Evolutionary conservation across 306 rosid genomes (phyloP).

Genomic region (Cicer cuneatum): DNA sequence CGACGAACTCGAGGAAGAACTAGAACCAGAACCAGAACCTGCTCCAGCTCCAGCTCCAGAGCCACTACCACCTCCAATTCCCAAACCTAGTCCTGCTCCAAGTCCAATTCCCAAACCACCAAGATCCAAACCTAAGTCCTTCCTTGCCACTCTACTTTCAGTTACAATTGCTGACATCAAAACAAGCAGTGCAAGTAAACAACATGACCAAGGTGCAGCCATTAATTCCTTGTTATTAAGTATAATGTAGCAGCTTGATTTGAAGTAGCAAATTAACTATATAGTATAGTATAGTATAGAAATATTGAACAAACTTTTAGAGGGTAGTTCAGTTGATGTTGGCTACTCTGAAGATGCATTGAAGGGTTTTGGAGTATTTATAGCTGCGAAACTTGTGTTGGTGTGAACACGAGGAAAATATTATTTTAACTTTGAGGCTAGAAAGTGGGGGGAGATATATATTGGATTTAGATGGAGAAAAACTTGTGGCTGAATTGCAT

Average conservation of each 20-base stretch:
- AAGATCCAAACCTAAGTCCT: constrained; percentile 62
- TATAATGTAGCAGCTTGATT: neutral
- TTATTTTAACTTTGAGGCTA: constrained; percentile 14
- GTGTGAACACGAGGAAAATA: constrained; percentile 22
- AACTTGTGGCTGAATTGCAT: constrained; percentile 46
- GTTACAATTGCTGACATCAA: constrained; percentile 47
- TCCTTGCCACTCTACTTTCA: constrained; percentile 55
- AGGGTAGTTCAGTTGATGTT: constrained; percentile 3
- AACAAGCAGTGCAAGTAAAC: constrained; percentile 47
- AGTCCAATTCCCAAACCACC: constrained; percentile 61
- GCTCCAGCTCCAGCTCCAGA: constrained; percentile 60
- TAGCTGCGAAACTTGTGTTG: constrained; percentile 19
- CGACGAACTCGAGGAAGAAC: constrained; percentile 57
- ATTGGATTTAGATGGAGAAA: constrained; percentile 23
- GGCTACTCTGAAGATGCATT: constrained; percentile 14
- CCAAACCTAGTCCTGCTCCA: constrained; percentile 58
- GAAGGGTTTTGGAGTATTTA: constrained; percentile 39
- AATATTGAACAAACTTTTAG: constrained; percentile 9
- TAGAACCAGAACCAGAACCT: constrained; percentile 53
- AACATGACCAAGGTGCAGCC: constrained; percentile 49
- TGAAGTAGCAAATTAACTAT: neutral
- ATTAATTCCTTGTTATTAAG: constrained; percentile 23
- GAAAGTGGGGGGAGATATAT: constrained; percentile 38
- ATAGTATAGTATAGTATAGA: neutral
- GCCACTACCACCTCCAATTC: constrained; percentile 60